Base-by-base conservation (phyloP, 1,284 basidiomycete genomes). In the Cryptococcus amylolentus region DNA sequence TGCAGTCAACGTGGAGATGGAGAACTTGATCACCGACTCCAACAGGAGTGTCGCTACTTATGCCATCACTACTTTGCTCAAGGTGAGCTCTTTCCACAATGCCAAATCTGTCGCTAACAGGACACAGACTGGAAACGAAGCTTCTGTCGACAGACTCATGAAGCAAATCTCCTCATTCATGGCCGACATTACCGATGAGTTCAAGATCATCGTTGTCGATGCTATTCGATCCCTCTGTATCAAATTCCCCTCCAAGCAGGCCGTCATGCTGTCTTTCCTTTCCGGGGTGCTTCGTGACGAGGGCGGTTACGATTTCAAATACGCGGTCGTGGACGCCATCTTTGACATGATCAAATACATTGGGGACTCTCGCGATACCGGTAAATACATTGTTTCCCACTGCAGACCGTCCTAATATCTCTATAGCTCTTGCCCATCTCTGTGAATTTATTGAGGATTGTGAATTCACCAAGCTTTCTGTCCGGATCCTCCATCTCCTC, bases 401-500 rank as follows among this genome's bases (percentile, higher is more conserved):
- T 47, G 26, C 10, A 12, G 10, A 38, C 43, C 53, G 44, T 41
- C 14, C 28, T 62, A 27, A 47, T 41, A 12, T 40, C 48, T 20
- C 9, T 13, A 7, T 88, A 78, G 96, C 96, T 1, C 84, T 99
- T 44, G 93, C 93, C 12, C 92, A 99, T 73, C 84, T 99, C n/a
- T 98, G 96, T 82, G 96, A 99, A 77, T 98, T 99, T 77, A 99
- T 99, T 75, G 96, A 98, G 79, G 96, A 98, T 76, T 99, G 96
- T 83, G 96, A 99, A 78, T 99, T 98, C 76, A 98, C 95, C 43
- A 99, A 98, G 79, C 86, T 99, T 49, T 97, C 92, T 28, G 96
- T 99, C 58, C 88, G 96, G 50, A 92, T 99, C 68, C 83, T 99
- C 39, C 90, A 98, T 74, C 79, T 99, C 40, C 86, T 99, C 47